These are phyloP conservation scores for Solanum okadae DNA, from an alignment of 257 asterid species.

Conservation along the genomic window DNA sequence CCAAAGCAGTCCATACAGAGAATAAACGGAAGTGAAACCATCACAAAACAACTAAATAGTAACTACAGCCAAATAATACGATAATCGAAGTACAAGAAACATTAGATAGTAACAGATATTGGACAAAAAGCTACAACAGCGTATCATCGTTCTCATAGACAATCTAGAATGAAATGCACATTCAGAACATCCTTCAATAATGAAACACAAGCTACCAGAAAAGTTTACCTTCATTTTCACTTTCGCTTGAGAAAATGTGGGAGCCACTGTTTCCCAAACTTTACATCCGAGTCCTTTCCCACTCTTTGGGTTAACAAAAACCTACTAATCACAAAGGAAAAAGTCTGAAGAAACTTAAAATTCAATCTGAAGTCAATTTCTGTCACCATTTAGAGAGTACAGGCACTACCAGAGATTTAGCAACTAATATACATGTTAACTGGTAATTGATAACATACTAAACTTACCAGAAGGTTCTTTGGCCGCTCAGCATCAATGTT, in stretches of 20 bases:
- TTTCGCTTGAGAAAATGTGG: conserved; percentile 76
- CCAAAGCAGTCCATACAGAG: not conserved
- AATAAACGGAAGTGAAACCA: not conserved
- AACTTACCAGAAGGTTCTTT: conserved; percentile 76
- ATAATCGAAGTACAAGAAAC: not conserved
- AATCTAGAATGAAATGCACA: not conserved
- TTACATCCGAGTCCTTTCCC: conserved; percentile 81
- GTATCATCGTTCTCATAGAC: not conserved
- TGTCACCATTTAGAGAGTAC: not conserved
- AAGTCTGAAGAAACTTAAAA: conserved; percentile 2
- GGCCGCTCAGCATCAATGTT: conserved; percentile 51
- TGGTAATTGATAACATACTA: not conserved
- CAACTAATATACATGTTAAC: not conserved
- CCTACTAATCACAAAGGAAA: conserved; percentile 44
- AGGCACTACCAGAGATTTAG: not conserved
- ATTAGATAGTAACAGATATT: not conserved
- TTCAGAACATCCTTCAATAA: not conserved
- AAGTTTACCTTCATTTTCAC: conserved; percentile 69
- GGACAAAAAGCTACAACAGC: not conserved
- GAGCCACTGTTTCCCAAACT: conserved; percentile 83
- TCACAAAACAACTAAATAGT: not conserved
- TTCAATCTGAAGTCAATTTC: conserved; percentile 13
- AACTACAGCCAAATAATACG: not conserved
- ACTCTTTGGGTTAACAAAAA: conserved; percentile 86
- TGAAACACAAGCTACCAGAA: not conserved